phyloP scores from a whole-genome alignment of 768 basidiomycete genomes.

The Termitomyces sp. region DNA sequence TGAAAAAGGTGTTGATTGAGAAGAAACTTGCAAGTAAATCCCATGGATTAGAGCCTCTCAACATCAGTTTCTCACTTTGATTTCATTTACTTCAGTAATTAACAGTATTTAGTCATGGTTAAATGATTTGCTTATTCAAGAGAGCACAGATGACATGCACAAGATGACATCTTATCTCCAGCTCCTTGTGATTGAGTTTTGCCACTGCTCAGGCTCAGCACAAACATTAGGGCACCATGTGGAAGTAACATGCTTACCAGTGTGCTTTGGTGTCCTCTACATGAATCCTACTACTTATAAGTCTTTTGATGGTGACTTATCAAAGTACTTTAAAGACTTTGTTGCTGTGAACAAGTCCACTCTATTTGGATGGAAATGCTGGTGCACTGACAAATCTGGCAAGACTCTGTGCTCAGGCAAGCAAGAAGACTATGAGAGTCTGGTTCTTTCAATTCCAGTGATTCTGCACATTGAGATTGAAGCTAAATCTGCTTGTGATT shows the following conservation, averaged over 20 bases:
- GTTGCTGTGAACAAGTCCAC: background rate
- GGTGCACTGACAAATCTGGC: background rate
- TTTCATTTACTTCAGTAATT: background rate
- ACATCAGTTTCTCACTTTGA: background rate
- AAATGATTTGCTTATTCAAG: constrained; percentile 2
- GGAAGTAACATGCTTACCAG: background rate
- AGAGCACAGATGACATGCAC: background rate
- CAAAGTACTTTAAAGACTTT: background rate
- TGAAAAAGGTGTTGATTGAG: background rate
- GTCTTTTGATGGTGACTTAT: background rate
- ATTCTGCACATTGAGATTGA: constrained; percentile 1
- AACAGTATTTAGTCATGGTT: background rate
- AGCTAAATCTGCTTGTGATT: background rate
- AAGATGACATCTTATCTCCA: background rate
- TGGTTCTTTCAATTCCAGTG: background rate
- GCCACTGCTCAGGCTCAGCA: background rate
- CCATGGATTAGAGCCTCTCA: constrained; percentile 1
- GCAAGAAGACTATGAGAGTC: background rate
- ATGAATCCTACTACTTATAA: background rate
- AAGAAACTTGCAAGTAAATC: background rate
- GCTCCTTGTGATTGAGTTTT: background rate
- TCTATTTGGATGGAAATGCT: background rate
- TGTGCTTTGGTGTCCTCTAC: background rate
- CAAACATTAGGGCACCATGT: background rate
- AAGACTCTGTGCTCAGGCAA: background rate